A percentile compares a stretch with the other conserved stretches of the same genome.
These are phyloP conservation scores for Cordyceps cicadae DNA, from an alignment of 2,329 filamentous ascomycete species.

Conservation along the genomic window DNA sequence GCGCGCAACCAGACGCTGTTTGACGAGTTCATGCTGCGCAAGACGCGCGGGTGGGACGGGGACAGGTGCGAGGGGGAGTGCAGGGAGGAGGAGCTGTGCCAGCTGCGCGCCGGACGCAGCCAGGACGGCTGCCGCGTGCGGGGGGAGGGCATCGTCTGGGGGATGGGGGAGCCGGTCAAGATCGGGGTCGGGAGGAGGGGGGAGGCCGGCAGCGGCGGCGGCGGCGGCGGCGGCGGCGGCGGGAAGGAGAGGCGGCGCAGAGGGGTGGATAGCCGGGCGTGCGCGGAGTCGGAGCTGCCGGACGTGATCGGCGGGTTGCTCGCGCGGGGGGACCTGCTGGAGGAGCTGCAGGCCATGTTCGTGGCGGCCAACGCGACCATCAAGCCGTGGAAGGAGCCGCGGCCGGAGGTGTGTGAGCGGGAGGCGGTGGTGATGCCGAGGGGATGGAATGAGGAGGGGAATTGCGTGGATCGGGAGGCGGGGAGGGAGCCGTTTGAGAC, in stretches of 20 bases:
- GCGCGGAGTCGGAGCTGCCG: slow-evolving; percentile 23
- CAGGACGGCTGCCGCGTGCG: slow-evolving; percentile 42
- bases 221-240: too few species aligned
- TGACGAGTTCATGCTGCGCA: slow-evolving; percentile 38
- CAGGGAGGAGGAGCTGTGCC: slow-evolving; percentile 39
- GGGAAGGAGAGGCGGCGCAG: too few species aligned
- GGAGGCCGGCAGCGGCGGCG: too few species aligned
- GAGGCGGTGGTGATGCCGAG: background rate
- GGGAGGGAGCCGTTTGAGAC: too few species aligned
- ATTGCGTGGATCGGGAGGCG: too few species aligned
- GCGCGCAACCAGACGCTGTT: slow-evolving; percentile 36
- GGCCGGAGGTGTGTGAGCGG: background rate
- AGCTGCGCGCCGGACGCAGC: slow-evolving; percentile 40
- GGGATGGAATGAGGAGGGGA: background rate
- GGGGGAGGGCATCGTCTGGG: too few species aligned
- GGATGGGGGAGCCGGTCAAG: slow-evolving; percentile 15
- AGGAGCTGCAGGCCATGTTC: slow-evolving; percentile 17
- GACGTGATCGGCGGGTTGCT: slow-evolving; percentile 22
- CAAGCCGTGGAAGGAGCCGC: background rate
- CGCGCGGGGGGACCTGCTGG: slow-evolving; percentile 18
- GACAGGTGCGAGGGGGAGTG: slow-evolving; percentile 35
- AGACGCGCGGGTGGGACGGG: slow-evolving; percentile 37
- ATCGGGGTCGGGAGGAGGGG: too few species aligned
- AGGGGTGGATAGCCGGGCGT: slow-evolving; percentile 15
- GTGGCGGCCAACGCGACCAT: background rate